Base-by-base conservation (phyloP, 805 yeast species). In the Candida montana region DNA sequence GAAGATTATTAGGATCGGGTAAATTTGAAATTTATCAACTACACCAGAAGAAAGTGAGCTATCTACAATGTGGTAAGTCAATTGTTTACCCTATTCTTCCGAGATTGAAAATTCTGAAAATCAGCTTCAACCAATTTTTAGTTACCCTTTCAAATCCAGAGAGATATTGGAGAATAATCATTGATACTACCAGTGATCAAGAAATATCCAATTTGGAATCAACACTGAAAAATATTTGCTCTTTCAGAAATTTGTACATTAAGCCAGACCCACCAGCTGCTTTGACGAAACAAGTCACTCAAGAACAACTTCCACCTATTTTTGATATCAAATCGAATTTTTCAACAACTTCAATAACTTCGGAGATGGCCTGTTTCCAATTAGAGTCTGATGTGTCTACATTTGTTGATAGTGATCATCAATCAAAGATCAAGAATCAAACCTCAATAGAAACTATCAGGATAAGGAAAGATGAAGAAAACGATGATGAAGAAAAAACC, bases 61-160 rank as follows among this genome's bases (percentile, higher is more conserved):
- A 80, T 55, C 54, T 82, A 31, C 74, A 78, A 11, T 82, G 88
- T 61, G 89, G 61, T 15, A 44, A 44, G 10, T 67, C 77, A 5
- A 75, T 86, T 30, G 74, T 84, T 2, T 84, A 84, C 54, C 95
- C 95, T 4, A 72, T 86, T 12, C 62, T 86, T 39, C 86, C 88
- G 4, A 75, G 71, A 46, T 58, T 81, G 40, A 74, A 77, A 50
- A 67, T 86, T 2, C 58, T 83, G 45, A 64, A 84, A 50, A 68
- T 72, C 10, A 62, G 65, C 18, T 47, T 44, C 35, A 67, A 66
- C 37, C 74, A 71, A 50, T 81, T 81, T 50, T 68, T 82, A 2
- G 57, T 85, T 15, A 81, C 88, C 1, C 68, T 86, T 43, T 77
- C 76, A 21, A 84, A 83, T 51, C 95, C 95, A 0, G 82, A 79